Conservation (phyloP, 768 basidiomycete species). For the Mycena floridula region DNA sequence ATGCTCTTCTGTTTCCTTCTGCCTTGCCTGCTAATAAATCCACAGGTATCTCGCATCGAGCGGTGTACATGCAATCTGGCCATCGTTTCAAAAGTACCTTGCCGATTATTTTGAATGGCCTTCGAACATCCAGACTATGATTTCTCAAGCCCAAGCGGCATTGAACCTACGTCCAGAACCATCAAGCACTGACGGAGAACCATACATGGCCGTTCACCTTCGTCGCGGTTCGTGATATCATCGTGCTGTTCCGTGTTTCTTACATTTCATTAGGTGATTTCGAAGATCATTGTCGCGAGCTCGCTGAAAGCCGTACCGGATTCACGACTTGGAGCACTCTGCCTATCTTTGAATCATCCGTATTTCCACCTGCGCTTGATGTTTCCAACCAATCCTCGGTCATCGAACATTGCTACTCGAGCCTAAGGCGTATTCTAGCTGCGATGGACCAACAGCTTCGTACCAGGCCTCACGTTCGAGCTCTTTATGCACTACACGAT, state of each 20-base stretch:
- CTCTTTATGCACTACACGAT: conserved; percentile 39
- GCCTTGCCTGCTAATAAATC: not conserved
- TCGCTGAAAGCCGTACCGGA: conserved; percentile 26
- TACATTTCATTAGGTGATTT: conserved; percentile 29
- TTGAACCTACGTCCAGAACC: conserved; percentile 24
- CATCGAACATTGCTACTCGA: conserved; percentile 39
- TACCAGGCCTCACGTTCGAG: conserved; percentile 28
- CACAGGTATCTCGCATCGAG: conserved; percentile 36
- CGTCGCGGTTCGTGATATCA: conserved; percentile 27
- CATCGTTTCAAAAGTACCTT: conserved; percentile 31
- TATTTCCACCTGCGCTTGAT: conserved; percentile 30
- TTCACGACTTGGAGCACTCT: conserved; percentile 46
- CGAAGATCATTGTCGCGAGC: conserved; percentile 32
- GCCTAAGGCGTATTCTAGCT: conserved; percentile 32
- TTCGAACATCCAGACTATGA: conserved; percentile 23
- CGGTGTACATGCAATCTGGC: conserved; percentile 34
- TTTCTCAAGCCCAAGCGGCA: conserved; percentile 25
- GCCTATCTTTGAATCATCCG: conserved; percentile 24
- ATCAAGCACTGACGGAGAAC: conserved; percentile 20
- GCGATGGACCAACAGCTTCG: conserved; percentile 30
- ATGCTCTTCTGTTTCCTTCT: conserved; percentile 8
- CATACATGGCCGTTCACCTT: conserved; percentile 42
- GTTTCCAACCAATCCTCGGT: conserved; percentile 27
- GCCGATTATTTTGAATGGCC: conserved; percentile 37
- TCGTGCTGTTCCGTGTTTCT: not conserved